Evolutionary conservation across 129 eudicot genomes (phyloP), one percentile per base, ranked within the genome.

Genomic region (Tagetes erecta): DNA sequence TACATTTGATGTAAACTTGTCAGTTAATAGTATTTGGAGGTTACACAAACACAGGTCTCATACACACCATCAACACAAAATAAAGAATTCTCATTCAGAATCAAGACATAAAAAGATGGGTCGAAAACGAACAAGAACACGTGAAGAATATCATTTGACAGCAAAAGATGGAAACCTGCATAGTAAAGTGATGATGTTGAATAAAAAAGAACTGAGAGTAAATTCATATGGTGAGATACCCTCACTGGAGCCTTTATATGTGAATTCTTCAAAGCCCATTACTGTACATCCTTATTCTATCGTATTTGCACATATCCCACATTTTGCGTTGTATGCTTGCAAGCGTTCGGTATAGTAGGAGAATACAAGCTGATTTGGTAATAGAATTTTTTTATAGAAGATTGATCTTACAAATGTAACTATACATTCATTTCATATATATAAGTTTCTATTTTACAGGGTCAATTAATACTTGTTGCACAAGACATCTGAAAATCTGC

Each of bases 81-180:
- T 75, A 36, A 82, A 73, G 75, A 34, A 62, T 41, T 33, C 64
- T 36, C 76, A 52, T 74, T 13, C 56, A 59, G 41, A 63, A 65
- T 30, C 71, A 42, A 33, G 8, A 34, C 74, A 12, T 76, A 82
- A 72, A 47, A 81, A 62, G 59, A 64, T 37, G 39, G 67, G 20
- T 27, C 51, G 64, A 60, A 56, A 8, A 34, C 47, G 59, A 68
- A 58, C 27, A 67, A 53, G 74, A 30, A 73, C 74, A 36, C 78
- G 96, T 63, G 82, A 81, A 75, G 96, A 92, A 77, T 92, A 87
- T 80, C 98, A 89, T 72, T 70, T 92, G 85, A 92, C 96, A n/a
- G 81, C 96, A 6, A 72, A 78, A 76, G 85, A 89, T 42, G 95
- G 95, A 30, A 72, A 89, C 70, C 72, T 92, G 73, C 98, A 89